Evolutionary conservation across 805 yeast genomes (phyloP).

Genomic region (Candida rishiriensis): DNA sequence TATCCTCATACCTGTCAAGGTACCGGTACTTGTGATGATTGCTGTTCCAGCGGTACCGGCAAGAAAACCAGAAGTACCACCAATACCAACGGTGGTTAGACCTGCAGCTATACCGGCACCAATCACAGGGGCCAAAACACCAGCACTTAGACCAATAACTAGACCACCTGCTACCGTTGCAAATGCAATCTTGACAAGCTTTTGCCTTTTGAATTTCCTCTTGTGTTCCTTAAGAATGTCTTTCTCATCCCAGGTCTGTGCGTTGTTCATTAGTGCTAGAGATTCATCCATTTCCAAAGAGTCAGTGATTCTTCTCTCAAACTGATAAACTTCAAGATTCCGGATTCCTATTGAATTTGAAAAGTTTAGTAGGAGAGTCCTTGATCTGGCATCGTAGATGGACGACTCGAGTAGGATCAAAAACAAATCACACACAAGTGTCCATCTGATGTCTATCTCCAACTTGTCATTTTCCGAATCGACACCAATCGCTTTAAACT

Average conservation of each 20-base stretch:
- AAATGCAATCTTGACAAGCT: constrained; percentile 82
- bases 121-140: constrained; percentile 92
- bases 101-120: constrained; percentile 99
- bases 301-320: constrained; percentile 87
- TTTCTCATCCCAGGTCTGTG: constrained; percentile 66
- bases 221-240: constrained; percentile 67
- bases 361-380: constrained; percentile 69
- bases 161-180: constrained; percentile 96
- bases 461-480: constrained; percentile 33
- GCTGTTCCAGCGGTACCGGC: constrained; percentile 98
- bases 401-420: constrained; percentile 77
- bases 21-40: constrained; percentile 86
- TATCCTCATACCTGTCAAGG: constrained; percentile 84
- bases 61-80: constrained; percentile 88
- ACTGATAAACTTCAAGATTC: constrained; percentile 72
- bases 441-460: constrained; percentile 85
- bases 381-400: constrained; percentile 82
- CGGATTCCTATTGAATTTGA: constrained; percentile 57
- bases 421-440: constrained; percentile 86
- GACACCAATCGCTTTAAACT: constrained; percentile 15
- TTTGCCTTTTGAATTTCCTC: constrained; percentile 58
- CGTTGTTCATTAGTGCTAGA: constrained; percentile 26
- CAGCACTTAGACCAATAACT: constrained; percentile 92
- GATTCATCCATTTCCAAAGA: constrained; percentile 75
- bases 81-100: constrained; percentile 85